Conservation (phyloP, 2,329 filamentous ascomycete species). For the Calonectria pseudoreteaudii region DNA sequence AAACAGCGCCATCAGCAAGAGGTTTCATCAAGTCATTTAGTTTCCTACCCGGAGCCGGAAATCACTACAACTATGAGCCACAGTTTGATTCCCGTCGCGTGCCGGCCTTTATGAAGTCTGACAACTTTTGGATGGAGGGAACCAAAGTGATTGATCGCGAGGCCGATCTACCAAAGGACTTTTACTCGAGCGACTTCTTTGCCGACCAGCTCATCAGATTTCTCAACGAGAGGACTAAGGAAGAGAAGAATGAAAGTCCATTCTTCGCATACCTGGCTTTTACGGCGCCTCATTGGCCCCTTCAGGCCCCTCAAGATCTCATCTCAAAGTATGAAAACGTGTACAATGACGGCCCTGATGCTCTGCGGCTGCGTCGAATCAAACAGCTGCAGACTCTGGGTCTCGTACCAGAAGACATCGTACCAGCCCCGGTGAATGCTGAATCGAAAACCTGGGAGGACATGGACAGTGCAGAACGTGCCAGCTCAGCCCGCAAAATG, state of each 20-base stretch:
- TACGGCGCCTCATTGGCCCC: constrained; percentile 71
- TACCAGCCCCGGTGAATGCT: constrained; percentile 60
- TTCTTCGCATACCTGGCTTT: constrained; percentile 51
- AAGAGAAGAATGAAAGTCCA: constrained; percentile 36
- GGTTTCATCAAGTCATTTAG: constrained; percentile 57
- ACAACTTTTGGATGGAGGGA: constrained; percentile 14
- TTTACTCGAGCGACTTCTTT: constrained; percentile 59
- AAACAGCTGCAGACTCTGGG: constrained; percentile 66
- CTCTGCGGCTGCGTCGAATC: constrained; percentile 63
- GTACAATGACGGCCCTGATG: constrained; percentile 71
- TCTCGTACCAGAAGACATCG: constrained; percentile 61
- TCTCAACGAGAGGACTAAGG: constrained; percentile 41
- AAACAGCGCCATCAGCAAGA: constrained; percentile 20
- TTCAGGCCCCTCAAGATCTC: constrained; percentile 66
- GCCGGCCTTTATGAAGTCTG: neutral
- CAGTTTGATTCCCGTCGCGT: constrained; percentile 22
- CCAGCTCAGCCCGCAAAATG: constrained; percentile 65
- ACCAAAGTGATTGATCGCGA: constrained; percentile 29
- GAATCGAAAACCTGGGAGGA: constrained; percentile 53
- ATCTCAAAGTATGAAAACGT: constrained; percentile 67
- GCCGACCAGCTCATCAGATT: constrained; percentile 56
- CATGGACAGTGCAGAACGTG: constrained; percentile 56
- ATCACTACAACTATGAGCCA: constrained; percentile 68
- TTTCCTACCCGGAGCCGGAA: constrained; percentile 57
- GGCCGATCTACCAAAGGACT: constrained; percentile 52